These are phyloP conservation scores for Magnolia changhungtana DNA, from an alignment of 164 flowering plant species.

Conservation along the genomic window DNA sequence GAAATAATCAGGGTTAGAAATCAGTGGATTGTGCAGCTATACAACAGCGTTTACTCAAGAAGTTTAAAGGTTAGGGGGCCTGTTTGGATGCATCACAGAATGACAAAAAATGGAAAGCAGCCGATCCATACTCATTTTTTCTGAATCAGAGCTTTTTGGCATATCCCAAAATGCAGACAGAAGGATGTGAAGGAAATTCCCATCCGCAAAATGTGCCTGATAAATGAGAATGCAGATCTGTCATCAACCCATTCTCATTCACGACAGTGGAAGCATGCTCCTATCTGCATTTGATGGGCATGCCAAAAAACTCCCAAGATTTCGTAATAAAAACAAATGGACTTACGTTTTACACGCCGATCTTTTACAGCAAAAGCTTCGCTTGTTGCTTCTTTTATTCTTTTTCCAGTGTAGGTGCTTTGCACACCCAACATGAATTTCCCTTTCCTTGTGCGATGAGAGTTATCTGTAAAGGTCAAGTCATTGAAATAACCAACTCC, in stretches of 20 bases:
- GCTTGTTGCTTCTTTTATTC: not conserved
- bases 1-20: not conserved
- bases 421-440: not conserved
- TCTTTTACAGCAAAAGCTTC: not conserved
- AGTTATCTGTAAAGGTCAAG: not conserved
- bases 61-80: not conserved
- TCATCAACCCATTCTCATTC: not conserved
- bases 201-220: not conserved
- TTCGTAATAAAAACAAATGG: not conserved
- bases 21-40: not conserved
- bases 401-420: not conserved
- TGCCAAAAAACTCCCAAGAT: not conserved
- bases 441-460: not conserved
- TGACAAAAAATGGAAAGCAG: not conserved
- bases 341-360: not conserved
- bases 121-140: not conserved
- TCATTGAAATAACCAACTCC: not conserved
- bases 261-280: not conserved
- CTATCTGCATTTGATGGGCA: not conserved
- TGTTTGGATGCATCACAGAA: not conserved
- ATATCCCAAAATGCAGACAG: not conserved
- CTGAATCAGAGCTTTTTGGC: not conserved
- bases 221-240: not conserved
- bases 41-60: not conserved
- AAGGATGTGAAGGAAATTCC: not conserved